Evolutionary conservation across 148 eudicot genomes (phyloP).

Genomic region (Cornus kousa): DNA sequence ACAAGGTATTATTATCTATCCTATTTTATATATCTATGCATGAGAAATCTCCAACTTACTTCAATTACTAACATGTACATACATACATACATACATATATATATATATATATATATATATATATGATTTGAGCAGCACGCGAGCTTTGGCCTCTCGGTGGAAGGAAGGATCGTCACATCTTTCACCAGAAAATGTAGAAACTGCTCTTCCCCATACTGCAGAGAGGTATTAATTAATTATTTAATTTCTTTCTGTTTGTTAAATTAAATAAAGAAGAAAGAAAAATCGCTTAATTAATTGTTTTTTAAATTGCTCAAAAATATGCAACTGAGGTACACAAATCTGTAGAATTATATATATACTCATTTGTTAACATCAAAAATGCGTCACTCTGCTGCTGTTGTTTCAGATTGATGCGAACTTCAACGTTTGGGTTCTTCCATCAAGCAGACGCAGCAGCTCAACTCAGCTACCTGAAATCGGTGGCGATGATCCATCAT

Average conservation of each 20-base stretch:
- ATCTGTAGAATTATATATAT: too few relatives aligned
- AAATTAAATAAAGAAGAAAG: too few relatives aligned
- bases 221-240: conserved; percentile 35
- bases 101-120: too few relatives aligned
- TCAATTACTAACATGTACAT: too few relatives aligned
- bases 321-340: not conserved
- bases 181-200: conserved; percentile 64
- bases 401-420: conserved; percentile 54
- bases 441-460: conserved; percentile 36
- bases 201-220: conserved; percentile 67
- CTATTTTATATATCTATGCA: too few relatives aligned
- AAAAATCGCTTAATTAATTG: too few relatives aligned
- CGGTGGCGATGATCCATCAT: conserved; percentile 84
- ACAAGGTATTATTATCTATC: conserved; percentile 32
- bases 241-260: too few relatives aligned
- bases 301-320: too few relatives aligned
- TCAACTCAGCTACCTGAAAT: conserved; percentile 55
- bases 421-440: conserved; percentile 70
- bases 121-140: conserved; percentile 50
- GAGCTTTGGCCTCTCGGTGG: conserved; percentile 84
- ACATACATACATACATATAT: too few relatives aligned
- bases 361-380: not conserved
- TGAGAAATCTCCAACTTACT: too few relatives aligned
- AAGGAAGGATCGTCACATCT: conserved; percentile 61
- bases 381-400: not conserved